Percentiles rank a stretch among this genome's conserved stretches.
Evolutionary conservation across 1,284 basidiomycete species (phyloP).

Genomic region (Melampsora americana): DNA sequence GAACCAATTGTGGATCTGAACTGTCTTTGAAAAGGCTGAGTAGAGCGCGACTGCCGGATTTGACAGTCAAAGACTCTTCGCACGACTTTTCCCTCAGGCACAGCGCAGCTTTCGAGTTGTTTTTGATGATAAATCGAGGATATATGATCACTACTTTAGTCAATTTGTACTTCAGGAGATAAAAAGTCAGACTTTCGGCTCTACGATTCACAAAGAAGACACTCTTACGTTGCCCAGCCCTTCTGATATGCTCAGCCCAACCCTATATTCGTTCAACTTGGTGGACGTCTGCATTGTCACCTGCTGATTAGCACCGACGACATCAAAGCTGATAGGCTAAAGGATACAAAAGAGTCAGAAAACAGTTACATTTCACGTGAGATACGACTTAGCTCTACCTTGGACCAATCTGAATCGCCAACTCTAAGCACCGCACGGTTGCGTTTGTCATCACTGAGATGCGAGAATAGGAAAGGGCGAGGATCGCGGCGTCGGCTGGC

Average conservation of each 20-base stretch:
- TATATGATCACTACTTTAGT: constrained; percentile 43
- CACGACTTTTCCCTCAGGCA: constrained; percentile 38
- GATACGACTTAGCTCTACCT: constrained; percentile 58
- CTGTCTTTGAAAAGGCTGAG: constrained; percentile 41
- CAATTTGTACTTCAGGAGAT: constrained; percentile 33
- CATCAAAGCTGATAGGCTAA: constrained; percentile 80
- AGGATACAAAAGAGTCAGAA: constrained; percentile 16
- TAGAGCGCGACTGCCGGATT: constrained; percentile 34
- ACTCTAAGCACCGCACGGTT: constrained; percentile 81
- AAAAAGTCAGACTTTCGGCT: background rate
- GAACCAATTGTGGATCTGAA: constrained; percentile 38
- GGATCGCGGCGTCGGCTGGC: constrained; percentile 49
- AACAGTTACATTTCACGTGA: background rate
- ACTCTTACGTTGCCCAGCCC: constrained; percentile 70
- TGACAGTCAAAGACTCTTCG: constrained; percentile 23
- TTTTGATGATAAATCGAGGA: constrained; percentile 44
- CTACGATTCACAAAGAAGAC: background rate
- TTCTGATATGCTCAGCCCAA: constrained; percentile 88
- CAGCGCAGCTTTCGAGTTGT: constrained; percentile 30
- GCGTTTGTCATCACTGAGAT: constrained; percentile 70
- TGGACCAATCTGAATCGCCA: constrained; percentile 87
- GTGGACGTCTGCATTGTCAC: constrained; percentile 69
- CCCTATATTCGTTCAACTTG: constrained; percentile 74
- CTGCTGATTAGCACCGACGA: constrained; percentile 82
- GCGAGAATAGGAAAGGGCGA: constrained; percentile 68